Percentiles rank a stretch among this genome's conserved stretches.
Conservation (phyloP, 495 filamentous ascomycete species). For the Jackrogersella multiformis region DNA sequence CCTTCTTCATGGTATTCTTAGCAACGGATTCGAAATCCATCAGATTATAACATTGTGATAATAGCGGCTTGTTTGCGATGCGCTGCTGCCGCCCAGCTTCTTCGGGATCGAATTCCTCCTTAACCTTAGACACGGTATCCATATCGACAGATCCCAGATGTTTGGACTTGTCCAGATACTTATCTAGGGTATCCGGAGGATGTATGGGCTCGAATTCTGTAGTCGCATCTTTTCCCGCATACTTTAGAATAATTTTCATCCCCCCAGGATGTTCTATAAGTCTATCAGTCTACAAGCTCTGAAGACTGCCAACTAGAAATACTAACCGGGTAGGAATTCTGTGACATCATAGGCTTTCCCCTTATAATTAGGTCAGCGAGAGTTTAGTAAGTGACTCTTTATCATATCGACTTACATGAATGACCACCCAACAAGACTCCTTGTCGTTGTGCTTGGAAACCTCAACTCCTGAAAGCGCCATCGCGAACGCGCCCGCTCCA, state of each 20-base stretch:
- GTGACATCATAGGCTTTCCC: conserved; percentile 82
- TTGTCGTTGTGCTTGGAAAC: conserved; percentile 72
- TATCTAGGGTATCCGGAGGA: conserved; percentile 78
- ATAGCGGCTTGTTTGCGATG: conserved; percentile 77
- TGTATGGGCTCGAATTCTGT: conserved; percentile 86
- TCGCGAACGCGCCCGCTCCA: conserved; percentile 23
- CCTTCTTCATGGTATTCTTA: conserved; percentile 87
- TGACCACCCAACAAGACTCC: conserved; percentile 81
- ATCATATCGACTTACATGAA: conserved; percentile 61
- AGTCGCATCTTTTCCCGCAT: conserved; percentile 87
- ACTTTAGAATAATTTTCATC: conserved; percentile 79
- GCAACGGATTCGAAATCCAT: conserved; percentile 96
- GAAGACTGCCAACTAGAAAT: neutral
- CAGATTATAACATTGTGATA: conserved; percentile 93
- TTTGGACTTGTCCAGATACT: conserved; percentile 83
- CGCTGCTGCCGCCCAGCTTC: conserved; percentile 79
- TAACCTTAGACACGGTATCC: conserved; percentile 78
- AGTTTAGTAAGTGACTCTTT: neutral
- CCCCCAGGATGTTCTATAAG: conserved; percentile 78
- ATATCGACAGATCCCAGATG: conserved; percentile 94
- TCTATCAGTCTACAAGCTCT: conserved; percentile 17
- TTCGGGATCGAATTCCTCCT: conserved; percentile 75
- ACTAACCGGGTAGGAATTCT: conserved; percentile 67
- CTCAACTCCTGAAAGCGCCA: conserved; percentile 67
- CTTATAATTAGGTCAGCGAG: conserved; percentile 30